Evolutionary conservation across 495 filamentous ascomycete species (phyloP).

Genomic region (Xylaria bambusicola): DNA sequence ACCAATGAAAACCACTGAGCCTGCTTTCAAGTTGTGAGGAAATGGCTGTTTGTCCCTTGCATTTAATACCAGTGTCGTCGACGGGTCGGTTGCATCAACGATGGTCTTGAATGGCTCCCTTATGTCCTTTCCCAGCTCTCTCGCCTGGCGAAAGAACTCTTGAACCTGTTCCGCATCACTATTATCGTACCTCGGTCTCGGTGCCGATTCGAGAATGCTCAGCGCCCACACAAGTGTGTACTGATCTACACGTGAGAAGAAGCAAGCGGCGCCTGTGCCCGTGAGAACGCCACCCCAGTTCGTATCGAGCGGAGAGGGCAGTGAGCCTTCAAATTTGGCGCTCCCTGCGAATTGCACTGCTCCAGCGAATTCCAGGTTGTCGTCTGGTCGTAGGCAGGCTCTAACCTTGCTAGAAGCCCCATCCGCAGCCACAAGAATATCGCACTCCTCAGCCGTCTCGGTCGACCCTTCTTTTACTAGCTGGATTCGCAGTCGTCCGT

Average conservation of each 20-base stretch:
- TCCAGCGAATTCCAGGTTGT: constrained; percentile 36
- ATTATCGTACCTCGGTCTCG: constrained; percentile 4
- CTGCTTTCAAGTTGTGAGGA: constrained; percentile 23
- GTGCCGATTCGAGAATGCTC: constrained; percentile 25
- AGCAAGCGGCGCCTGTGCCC: constrained; percentile 35
- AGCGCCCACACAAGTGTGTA: constrained; percentile 36
- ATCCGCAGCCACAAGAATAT: constrained; percentile 41
- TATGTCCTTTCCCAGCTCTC: constrained; percentile 29
- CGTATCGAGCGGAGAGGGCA: constrained; percentile 28
- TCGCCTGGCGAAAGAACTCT: constrained; percentile 27
- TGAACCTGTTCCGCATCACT: constrained; percentile 7
- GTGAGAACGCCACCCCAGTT: constrained; percentile 39
- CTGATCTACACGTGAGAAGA: constrained; percentile 38
- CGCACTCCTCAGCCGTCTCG: constrained; percentile 33
- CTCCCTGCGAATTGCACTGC: constrained; percentile 34
- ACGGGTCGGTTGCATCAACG: constrained; percentile 32
- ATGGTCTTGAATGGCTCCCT: constrained; percentile 35
- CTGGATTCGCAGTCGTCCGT: constrained; percentile 25
- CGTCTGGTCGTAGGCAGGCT: constrained; percentile 33
- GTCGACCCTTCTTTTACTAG: constrained; percentile 15
- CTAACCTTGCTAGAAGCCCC: constrained; percentile 44
- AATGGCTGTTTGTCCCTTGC: constrained; percentile 43
- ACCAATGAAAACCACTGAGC: constrained; percentile 42
- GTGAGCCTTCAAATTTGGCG: constrained; percentile 25
- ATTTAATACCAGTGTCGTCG: constrained; percentile 31